Base-by-base conservation (phyloP, 306 rosid species). In the Trifolium repens region DNA sequence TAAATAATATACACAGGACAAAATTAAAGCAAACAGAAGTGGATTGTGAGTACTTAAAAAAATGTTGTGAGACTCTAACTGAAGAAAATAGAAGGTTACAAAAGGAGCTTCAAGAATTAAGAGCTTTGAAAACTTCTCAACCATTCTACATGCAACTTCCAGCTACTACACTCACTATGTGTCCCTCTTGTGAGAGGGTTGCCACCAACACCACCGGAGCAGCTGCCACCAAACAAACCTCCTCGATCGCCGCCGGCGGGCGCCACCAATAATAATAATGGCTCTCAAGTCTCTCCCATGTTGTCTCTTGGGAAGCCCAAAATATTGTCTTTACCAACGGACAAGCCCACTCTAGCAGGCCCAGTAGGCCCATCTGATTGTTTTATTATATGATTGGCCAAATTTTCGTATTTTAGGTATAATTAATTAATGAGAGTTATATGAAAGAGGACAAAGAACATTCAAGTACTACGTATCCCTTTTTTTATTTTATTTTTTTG, bases 11-110 rank as follows among this genome's bases (percentile, higher is more conserved):
- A 7, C 14, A 14, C 77, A 96, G 99, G 91, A 96, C 99, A 5
- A 96, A 96, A 88, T 71, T 92, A 91, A 96, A 96, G 85, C 99
- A 96, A 79, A 96, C 99, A 39, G 99, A 96, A 49, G 99, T 92
- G 14, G 99, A 96, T 79, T 96, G 98, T 49, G 98, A 96, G 78
- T 90, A 96, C 75, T 85, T 96, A 55, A 96, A 91, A 89, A 84
- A 93, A 68, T 90, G 98, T 54, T 96, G 99, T 26, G 98, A 90
- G 81, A 96, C 88, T 10, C 69, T 96, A 84, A 92, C 96, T 44
- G 96, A 96, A 76, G 97, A 96, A 91, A 96, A 96, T 72, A 88
- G 89, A 73, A 89, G 98, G 73, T 83, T 96, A 46, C 99, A 92
- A 39, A 96, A 96, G 79, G 99, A 96, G 52, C 85, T 96, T 24